phyloP scores from a whole-genome alignment of 139 green algal species.

The Zygnema cylindricum region DNA sequence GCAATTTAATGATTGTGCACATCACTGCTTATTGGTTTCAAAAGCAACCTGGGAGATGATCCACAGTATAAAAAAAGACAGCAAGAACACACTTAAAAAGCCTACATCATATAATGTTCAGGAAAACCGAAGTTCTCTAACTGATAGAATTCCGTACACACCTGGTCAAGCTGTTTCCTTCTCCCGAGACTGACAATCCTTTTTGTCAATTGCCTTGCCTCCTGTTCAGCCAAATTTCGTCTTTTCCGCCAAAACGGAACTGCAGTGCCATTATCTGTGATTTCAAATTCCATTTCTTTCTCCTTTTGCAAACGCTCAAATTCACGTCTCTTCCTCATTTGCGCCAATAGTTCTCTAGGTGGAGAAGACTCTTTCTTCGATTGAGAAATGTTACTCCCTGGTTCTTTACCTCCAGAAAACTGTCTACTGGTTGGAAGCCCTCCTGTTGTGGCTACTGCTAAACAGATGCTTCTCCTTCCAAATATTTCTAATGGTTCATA shows the following conservation, averaged over 20 bases:
- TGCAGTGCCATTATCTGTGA: not conserved
- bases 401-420: not conserved
- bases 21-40: too few species aligned
- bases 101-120: too few species aligned
- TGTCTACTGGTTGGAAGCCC: not conserved
- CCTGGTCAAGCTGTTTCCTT: conserved; percentile 50
- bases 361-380: not conserved
- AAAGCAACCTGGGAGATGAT: too few species aligned
- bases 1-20: too few species aligned
- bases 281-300: conserved; percentile 1
- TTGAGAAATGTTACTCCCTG: not conserved
- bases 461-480: not conserved
- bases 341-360: conserved; percentile 19
- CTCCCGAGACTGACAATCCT: conserved; percentile 55
- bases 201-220: conserved; percentile 47
- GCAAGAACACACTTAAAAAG: too few species aligned
- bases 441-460: not conserved
- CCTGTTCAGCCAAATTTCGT: not conserved
- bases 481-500: not conserved
- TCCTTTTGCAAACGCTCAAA: conserved; percentile 2
- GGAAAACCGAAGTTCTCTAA: too few species aligned
- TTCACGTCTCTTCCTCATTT: conserved; percentile 30
- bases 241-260: conserved; percentile 41
- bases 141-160: too few species aligned
- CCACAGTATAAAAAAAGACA: too few species aligned